Evolutionary conservation across 371 early-diverging fungal genomes (phyloP), one percentile per base, ranked within the genome.

Genomic region (Dentiscutata heterogama): DNA sequence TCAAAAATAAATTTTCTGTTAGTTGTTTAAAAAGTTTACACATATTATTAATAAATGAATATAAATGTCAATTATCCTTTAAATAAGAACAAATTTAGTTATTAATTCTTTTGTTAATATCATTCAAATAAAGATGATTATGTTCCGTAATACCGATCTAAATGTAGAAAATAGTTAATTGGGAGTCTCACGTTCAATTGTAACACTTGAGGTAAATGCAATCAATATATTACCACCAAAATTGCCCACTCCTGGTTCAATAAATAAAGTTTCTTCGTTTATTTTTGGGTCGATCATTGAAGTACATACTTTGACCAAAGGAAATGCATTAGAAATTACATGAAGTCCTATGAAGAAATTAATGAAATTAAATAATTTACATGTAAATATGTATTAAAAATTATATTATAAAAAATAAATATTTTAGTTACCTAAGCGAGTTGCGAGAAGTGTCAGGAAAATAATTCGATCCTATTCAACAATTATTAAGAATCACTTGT

Each of bases 241-340:
- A 85, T 96, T 92, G 46, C 97, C 97, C 83, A 95, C 92, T n/a
- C 96, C 95, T 29, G 96, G 95, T 77, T 92, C 92, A 80, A 96
- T 92, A 82, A 86, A 92, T 80, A 94, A 85, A 20, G 91, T 93
- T 31, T 92, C 88, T 35, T 88, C 86, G 42, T 89, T 89, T n/a
- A 94, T 82, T 39, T 88, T 86, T 6, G 93, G 90, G 83, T 95
- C 95, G 0, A 94, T 87, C 90, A 92, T 92, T 10, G 94, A 93
- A 8, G 93, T 93, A 25, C 97, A 95, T 73, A 97, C 91, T 83
- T 89, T 91, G 50, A 97, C 94, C 74, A 87, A 86, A 3, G 97
- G 97, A 86, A 97, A 98, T 1, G 96, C 96, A 31, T 91, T 88
- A 8, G 92, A 86, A 67, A 98, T 91, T 1, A 92, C 93, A 63